Evolutionary conservation across 768 basidiomycete genomes (phyloP), one percentile per base, ranked within the genome.

Genomic region (Termitomyces sp.): DNA sequence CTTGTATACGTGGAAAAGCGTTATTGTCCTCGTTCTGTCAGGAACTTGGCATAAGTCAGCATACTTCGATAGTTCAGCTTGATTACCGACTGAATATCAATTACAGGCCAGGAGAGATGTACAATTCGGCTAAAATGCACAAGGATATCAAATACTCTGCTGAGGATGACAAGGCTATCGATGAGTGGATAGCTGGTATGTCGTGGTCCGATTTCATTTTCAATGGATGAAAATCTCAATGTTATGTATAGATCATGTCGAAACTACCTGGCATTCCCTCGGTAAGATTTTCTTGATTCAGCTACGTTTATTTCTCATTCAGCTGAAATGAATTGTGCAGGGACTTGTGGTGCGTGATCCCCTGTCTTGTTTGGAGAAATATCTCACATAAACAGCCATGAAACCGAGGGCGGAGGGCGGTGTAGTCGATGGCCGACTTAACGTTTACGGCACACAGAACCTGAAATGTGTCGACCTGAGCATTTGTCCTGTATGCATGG

Each of bases 211-310:
- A 34, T 21, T 28, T 37, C n/a, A 5, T n/a, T 12, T 14, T 16
- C 27, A 14, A 9, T 46, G 12, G n/a, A 23, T 19, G 35, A 25
- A n/a, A 11, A 17, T 12, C 53, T 37, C 7, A 43, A 25, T 14
- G 37, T 3, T 27, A 9, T 39, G 5, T 60, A 74, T 76, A 61
- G 81, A 85, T 67, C 84, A 87, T 67, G 86, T 88, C 63, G 86
- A 87, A 75, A 87, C 86, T 10, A 88, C 85, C 55, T 88, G 86
- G 86, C 86, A 88, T 75, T 84, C 81, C 67, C 74, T 87, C 50
- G 84, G 82, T 67, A 68, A 64, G 67, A 68, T 52, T 52, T 28
- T 25, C n/a, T 37, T 28, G n/a, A 25, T 40, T 19, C 2, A 19
- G 28, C 17, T 21, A 39, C 44, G 23, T 11, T 30, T 17, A 27